A percentile compares a stretch with the other conserved stretches of the same genome.
phyloP scores from a whole-genome alignment of 768 basidiomycete species.

The Panaeolus cyanescens region DNA sequence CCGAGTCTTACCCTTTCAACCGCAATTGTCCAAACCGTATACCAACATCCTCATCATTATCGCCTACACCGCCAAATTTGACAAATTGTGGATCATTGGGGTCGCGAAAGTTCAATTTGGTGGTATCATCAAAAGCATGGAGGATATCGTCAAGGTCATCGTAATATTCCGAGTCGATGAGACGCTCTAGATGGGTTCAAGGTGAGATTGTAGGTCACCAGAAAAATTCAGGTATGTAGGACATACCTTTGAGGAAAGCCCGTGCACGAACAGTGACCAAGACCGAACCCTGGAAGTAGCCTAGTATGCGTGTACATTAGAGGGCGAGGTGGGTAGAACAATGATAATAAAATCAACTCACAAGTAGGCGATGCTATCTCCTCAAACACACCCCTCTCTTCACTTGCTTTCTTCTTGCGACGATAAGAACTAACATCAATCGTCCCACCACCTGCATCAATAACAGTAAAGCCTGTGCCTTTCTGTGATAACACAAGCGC shows the following conservation, averaged over 20 bases:
- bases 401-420: slow-evolving; percentile 36
- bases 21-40: slow-evolving; percentile 54
- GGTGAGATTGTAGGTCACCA: neutral
- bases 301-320: slow-evolving; percentile 18
- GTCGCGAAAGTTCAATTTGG: slow-evolving; percentile 48
- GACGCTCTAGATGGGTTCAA: slow-evolving; percentile 5
- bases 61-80: slow-evolving; percentile 45
- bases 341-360: slow-evolving; percentile 19
- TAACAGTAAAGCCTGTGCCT: slow-evolving; percentile 18
- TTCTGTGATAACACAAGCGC: slow-evolving; percentile 23
- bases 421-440: slow-evolving; percentile 52
- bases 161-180: slow-evolving; percentile 40
- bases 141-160: slow-evolving; percentile 47
- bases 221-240: neutral
- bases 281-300: slow-evolving; percentile 46
- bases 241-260: slow-evolving; percentile 3
- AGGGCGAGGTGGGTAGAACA: neutral
- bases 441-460: slow-evolving; percentile 41
- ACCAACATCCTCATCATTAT: slow-evolving; percentile 39
- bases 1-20: slow-evolving; percentile 31
- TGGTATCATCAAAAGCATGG: slow-evolving; percentile 46
- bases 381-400: slow-evolving; percentile 46
- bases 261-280: slow-evolving; percentile 33
- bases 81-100: slow-evolving; percentile 44
- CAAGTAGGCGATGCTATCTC: slow-evolving; percentile 45